A percentile compares a stretch with the other conserved stretches of the same genome.
phyloP scores from a whole-genome alignment of 2,329 filamentous ascomycete genomes.

The Ophiobolus disseminans region DNA sequence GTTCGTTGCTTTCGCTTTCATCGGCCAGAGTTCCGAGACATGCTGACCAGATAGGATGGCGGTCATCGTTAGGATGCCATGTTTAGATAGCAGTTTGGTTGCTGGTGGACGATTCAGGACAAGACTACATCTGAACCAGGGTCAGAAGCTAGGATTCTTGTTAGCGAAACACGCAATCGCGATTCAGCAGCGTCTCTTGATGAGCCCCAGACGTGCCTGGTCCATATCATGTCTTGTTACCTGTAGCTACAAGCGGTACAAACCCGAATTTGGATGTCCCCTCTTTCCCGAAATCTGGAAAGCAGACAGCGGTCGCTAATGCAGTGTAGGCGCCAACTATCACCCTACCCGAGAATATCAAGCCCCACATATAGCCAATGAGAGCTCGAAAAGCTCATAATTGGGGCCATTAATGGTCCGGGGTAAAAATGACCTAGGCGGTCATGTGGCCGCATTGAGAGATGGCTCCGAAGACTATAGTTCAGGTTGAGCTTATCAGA shows the following conservation, averaged over 20 bases:
- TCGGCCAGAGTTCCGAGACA: constrained; percentile 22
- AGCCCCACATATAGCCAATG: constrained; percentile 22
- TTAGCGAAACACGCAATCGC: constrained; percentile 1
- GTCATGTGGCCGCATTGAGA: constrained; percentile 18
- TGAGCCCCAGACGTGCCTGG: background rate
- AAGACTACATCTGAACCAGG: background rate
- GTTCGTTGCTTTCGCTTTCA: constrained; percentile 17
- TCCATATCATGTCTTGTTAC: background rate
- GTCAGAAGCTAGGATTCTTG: background rate
- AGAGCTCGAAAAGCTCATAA: constrained; percentile 8
- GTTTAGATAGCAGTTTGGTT: constrained; percentile 17
- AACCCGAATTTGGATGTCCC: constrained; percentile 23
- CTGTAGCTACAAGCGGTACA: background rate
- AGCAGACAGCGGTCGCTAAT: constrained; percentile 30
- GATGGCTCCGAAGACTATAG: constrained; percentile 10
- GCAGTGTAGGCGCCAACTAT: constrained; percentile 20
- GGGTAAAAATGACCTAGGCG: constrained; percentile 18
- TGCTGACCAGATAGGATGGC: constrained; percentile 10
- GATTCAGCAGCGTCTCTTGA: constrained; percentile 7
- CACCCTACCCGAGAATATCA: constrained; percentile 11
- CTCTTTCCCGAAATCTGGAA: constrained; percentile 25
- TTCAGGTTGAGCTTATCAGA: constrained; percentile 1
- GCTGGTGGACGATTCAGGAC: constrained; percentile 1
- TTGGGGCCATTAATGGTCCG: constrained; percentile 17
- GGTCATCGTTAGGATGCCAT: constrained; percentile 9